Percentiles rank a stretch among this genome's conserved stretches.
These are phyloP conservation scores for Suhomyces atakaporum DNA, from an alignment of 1,139 yeast genomes.

Conservation along the genomic window DNA sequence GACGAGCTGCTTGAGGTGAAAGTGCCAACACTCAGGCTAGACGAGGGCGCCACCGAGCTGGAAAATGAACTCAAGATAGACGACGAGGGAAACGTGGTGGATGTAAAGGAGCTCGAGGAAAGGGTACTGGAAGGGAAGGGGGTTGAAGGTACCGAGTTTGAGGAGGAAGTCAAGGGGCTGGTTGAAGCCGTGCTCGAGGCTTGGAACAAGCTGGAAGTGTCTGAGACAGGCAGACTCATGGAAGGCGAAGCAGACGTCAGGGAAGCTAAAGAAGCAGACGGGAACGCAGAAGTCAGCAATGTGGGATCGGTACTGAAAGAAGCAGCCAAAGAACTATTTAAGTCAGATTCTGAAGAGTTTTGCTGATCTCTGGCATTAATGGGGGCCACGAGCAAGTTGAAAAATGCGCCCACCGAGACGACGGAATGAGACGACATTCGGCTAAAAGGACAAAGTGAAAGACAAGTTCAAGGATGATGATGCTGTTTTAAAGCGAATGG, in stretches of 20 bases:
- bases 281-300: slow-evolving; percentile 4
- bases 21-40: no score
- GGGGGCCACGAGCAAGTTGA: neutral
- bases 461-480: no score
- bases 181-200: no score
- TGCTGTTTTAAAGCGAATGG: no score
- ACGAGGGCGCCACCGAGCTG: no score
- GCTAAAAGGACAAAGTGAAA: neutral
- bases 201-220: slow-evolving; percentile 1
- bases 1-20: slow-evolving; percentile 20
- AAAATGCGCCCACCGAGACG: neutral
- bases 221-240: slow-evolving; percentile 2
- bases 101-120: slow-evolving; percentile 4
- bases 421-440: no score
- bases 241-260: neutral
- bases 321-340: neutral
- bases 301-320: slow-evolving; percentile 1
- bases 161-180: slow-evolving; percentile 1
- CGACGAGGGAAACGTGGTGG: slow-evolving; percentile 25
- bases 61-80: no score
- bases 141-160: no score
- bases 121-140: slow-evolving; percentile 3
- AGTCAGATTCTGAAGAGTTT: slow-evolving; percentile 1
- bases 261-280: neutral
- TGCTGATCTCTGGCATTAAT: slow-evolving; percentile 1